Conservation (phyloP, 768 basidiomycete genomes). For the Tricholoma matsutake region DNA sequence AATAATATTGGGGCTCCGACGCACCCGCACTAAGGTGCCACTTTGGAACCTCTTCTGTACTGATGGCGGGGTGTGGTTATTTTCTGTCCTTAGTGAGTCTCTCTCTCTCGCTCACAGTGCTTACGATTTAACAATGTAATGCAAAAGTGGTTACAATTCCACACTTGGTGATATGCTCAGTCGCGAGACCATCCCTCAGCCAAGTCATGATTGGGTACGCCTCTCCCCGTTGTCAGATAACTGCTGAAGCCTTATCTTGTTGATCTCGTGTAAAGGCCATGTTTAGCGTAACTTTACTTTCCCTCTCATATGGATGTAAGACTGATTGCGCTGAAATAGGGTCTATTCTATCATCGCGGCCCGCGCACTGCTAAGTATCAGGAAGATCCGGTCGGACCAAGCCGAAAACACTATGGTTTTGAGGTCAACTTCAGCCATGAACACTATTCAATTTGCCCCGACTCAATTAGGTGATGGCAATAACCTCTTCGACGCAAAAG, state of each 20-base stretch:
- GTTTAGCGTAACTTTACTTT: background rate
- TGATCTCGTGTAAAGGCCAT: background rate
- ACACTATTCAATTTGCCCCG: background rate
- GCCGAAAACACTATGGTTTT: background rate
- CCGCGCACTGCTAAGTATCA: slow-evolving; percentile 1
- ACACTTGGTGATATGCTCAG: background rate
- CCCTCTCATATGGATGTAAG: background rate
- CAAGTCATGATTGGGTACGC: background rate
- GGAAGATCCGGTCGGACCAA: background rate
- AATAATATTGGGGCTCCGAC: background rate
- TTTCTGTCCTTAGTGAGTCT: slow-evolving; percentile 6
- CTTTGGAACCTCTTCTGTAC: slow-evolving; percentile 3
- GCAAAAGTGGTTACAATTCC: background rate
- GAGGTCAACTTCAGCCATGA: background rate
- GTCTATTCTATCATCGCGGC: slow-evolving; percentile 2
- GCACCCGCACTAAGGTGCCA: background rate
- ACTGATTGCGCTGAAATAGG: background rate
- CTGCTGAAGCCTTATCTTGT: background rate
- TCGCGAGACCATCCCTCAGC: background rate
- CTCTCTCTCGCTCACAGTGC: background rate
- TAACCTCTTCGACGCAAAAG: no score
- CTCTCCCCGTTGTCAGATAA: background rate
- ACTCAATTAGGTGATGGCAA: background rate
- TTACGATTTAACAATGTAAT: background rate
- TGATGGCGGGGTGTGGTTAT: slow-evolving; percentile 10